phyloP scores from a whole-genome alignment of 129 eudicot species.

The sunflower (Helianthus annuus) region HanXRQr2.0-SUNRISE NC_035443.2:44887721-44888220 shows the following conservation, averaged over 20 bases:
- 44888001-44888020: slow-evolving; percentile 31
- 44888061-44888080: slow-evolving; percentile 33
- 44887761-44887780: slow-evolving; percentile 41
- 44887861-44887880: slow-evolving; percentile 3
- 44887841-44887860: slow-evolving; percentile 11
- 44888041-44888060: slow-evolving; percentile 29
- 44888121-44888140: slow-evolving; percentile 17
- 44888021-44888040: slow-evolving; percentile 1
- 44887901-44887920: neutral
- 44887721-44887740: neutral
- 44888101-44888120: neutral
- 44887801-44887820: slow-evolving; percentile 43
- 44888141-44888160: neutral
- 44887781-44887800: slow-evolving; percentile 24
- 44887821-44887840: slow-evolving; percentile 27
- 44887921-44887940: neutral
- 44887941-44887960: neutral
- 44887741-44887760: slow-evolving; percentile 11
- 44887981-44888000: slow-evolving; percentile 41
- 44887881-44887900: neutral
- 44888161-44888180: too few species aligned
- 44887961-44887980: slow-evolving; percentile 16
- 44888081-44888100: slow-evolving; percentile 30
- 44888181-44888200: too few species aligned
- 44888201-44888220: too few species aligned